Evolutionary conservation across 306 rosid species (phyloP).

Genomic region (Lathyrus aphaca): DNA sequence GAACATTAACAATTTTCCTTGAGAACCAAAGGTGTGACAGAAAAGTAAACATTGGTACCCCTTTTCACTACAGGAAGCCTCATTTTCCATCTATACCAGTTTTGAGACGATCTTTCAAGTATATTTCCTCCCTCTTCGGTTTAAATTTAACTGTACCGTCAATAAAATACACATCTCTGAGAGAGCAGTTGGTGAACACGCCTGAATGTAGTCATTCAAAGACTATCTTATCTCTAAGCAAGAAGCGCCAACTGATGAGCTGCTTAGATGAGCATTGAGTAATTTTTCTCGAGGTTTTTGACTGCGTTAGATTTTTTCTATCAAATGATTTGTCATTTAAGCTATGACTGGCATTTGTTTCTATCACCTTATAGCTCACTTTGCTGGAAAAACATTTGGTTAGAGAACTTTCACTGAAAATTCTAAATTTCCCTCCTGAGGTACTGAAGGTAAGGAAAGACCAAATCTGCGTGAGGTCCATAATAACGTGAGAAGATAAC

Average conservation of each 20-base stretch:
- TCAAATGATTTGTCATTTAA: slow-evolving; percentile 25
- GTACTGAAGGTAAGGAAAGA: slow-evolving; percentile 65
- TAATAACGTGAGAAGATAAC: slow-evolving; percentile 66
- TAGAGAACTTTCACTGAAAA: slow-evolving; percentile 33
- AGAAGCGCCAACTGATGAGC: slow-evolving; percentile 28
- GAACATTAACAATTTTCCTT: no score
- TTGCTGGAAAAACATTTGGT: slow-evolving; percentile 30
- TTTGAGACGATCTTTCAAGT: slow-evolving; percentile 3
- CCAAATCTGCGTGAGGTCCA: slow-evolving; percentile 60
- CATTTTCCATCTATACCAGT: no score
- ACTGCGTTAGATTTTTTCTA: slow-evolving; percentile 10
- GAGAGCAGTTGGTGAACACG: slow-evolving; percentile 20
- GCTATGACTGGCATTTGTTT: slow-evolving; percentile 15
- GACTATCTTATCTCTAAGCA: slow-evolving; percentile 14
- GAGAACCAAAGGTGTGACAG: no score
- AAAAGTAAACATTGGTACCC: no score
- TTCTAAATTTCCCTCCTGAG: slow-evolving; percentile 48
- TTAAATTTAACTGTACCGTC: slow-evolving; percentile 1
- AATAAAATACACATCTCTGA: slow-evolving; percentile 20
- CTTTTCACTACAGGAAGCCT: no score
- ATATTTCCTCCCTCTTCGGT: slow-evolving; percentile 12
- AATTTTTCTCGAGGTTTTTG: slow-evolving; percentile 25
- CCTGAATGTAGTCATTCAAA: slow-evolving; percentile 35
- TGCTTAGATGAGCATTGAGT: slow-evolving; percentile 26
- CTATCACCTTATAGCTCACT: slow-evolving; percentile 28